phyloP scores from a whole-genome alignment of 768 basidiomycete species.

The Mycena filopes region DNA sequence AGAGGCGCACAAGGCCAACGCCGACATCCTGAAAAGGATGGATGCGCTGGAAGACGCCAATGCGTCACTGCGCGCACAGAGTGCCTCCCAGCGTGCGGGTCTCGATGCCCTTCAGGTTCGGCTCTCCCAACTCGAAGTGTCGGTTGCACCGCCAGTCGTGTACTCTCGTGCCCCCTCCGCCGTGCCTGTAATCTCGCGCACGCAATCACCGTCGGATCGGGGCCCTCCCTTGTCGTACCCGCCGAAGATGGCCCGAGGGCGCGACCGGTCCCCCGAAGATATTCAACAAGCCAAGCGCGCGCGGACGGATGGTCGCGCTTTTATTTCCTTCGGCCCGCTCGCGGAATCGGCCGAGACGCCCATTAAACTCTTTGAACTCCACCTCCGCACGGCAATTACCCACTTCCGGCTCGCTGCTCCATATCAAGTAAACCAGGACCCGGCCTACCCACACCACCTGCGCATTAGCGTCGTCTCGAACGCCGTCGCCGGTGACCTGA shows the following conservation, averaged over 20 bases:
- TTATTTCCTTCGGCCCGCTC: neutral
- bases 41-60: neutral
- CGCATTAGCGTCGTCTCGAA: neutral
- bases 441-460: neutral
- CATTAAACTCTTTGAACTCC: neutral
- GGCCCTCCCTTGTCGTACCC: too few relatives aligned
- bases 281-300: too few relatives aligned
- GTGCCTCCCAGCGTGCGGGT: neutral
- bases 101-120: neutral
- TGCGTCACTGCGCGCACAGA: neutral
- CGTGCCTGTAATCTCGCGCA: too few relatives aligned
- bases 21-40: neutral
- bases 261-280: too few relatives aligned
- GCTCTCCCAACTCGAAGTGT: neutral
- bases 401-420: neutral
- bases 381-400: conserved; percentile 8
- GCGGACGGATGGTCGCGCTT: neutral
- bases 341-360: neutral
- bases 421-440: neutral
- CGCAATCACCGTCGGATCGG: too few relatives aligned
- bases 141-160: neutral
- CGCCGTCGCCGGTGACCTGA: neutral
- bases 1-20: neutral
- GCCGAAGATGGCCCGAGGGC: too few relatives aligned
- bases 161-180: too few relatives aligned